Conservation (phyloP, 208 protist species). For the Leptomonas seymouri region DNA sequence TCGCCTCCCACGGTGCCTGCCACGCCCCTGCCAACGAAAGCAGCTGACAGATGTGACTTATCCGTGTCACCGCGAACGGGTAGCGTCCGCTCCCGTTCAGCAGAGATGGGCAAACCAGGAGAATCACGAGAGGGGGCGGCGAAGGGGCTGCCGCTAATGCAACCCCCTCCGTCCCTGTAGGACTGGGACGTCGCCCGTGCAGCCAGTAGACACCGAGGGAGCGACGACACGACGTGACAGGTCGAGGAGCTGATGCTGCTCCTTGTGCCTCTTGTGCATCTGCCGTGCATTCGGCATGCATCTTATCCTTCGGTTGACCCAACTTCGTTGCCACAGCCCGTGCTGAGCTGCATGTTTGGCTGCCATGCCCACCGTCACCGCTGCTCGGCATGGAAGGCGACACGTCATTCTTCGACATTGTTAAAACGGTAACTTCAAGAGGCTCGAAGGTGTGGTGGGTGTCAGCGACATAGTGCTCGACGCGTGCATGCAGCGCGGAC, state of each 20-base stretch:
- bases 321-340: not conserved
- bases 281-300: too few relatives aligned
- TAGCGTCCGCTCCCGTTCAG: conserved; percentile 25
- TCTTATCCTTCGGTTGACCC: not conserved
- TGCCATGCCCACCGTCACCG: not conserved
- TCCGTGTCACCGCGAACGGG: conserved; percentile 12
- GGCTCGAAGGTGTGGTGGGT: conserved; percentile 19
- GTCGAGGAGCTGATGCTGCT: not conserved
- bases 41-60: conserved; percentile 27
- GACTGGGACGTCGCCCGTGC: conserved; percentile 17
- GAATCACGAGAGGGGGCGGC: conserved; percentile 11
- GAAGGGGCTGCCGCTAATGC: not conserved
- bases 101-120: conserved; percentile 30
- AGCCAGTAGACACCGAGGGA: conserved; percentile 31
- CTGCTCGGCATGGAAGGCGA: not conserved
- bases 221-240: conserved; percentile 8
- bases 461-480: conserved; percentile 16
- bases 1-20: not conserved
- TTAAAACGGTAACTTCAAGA: not conserved
- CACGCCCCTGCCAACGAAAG: conserved; percentile 18
- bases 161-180: not conserved
- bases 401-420: not conserved
- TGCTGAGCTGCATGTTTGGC: not conserved
- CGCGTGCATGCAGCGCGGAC: not conserved
- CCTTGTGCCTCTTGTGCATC: not conserved